These are phyloP conservation scores for Solanum pinnatisectum DNA, from an alignment of 257 asterid genomes.

Conservation along the genomic window DNA sequence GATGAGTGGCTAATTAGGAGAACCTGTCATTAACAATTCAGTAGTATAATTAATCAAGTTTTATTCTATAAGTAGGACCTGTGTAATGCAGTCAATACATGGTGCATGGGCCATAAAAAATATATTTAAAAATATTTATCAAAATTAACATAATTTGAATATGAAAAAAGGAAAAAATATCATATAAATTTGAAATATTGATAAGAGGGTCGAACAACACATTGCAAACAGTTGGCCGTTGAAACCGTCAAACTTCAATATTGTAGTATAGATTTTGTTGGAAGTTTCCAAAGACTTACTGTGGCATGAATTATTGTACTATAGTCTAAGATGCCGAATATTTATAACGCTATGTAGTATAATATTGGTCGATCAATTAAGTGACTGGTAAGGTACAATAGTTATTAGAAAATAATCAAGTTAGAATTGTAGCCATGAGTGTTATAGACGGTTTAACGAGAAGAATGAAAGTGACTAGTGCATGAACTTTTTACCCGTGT, in stretches of 20 bases:
- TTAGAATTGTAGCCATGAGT: background rate
- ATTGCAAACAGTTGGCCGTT: background rate
- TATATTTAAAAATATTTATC: background rate
- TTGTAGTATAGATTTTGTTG: background rate
- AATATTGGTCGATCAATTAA: background rate
- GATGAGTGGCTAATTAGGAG: background rate
- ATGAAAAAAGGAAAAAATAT: background rate
- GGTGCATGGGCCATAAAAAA: background rate
- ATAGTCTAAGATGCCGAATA: background rate
- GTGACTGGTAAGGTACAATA: background rate
- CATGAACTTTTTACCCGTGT: background rate
- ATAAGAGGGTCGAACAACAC: background rate
- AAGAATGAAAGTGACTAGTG: background rate
- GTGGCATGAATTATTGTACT: background rate
- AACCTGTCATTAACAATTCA: too few species aligned
- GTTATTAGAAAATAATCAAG: background rate
- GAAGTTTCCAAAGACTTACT: background rate
- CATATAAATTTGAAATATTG: background rate
- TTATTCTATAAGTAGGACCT: background rate
- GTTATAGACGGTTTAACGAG: background rate
- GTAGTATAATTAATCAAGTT: background rate
- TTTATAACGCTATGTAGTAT: background rate
- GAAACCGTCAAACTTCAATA: background rate
- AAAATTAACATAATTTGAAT: background rate
- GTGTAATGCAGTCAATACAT: background rate